Percentiles rank a stretch among this genome's conserved stretches.
Conservation (phyloP, 129 eudicot genomes). For the Lactuca sativa region DNA sequence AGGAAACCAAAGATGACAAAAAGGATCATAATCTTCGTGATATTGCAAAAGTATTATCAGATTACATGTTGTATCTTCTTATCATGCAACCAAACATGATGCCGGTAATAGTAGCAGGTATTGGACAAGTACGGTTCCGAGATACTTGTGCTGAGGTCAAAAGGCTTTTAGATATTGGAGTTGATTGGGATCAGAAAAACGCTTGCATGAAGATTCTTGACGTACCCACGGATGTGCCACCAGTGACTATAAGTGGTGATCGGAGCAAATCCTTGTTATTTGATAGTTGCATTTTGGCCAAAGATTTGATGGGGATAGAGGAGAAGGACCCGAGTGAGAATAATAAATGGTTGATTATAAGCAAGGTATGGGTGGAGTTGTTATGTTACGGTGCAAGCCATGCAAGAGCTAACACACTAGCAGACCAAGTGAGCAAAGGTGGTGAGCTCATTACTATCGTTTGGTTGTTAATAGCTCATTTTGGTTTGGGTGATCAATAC, state of each 20-base stretch:
- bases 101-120: constrained; percentile 56
- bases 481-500: constrained; percentile 56
- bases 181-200: not conserved
- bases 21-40: not conserved
- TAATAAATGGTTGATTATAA: constrained; percentile 42
- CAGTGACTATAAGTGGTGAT: constrained; percentile 44
- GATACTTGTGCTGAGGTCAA: constrained; percentile 60
- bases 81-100: constrained; percentile 63
- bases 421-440: constrained; percentile 52
- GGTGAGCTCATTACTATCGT: constrained; percentile 60
- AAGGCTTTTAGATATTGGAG: constrained; percentile 23
- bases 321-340: not conserved
- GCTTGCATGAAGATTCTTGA: constrained; percentile 32
- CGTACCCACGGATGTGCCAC: constrained; percentile 32
- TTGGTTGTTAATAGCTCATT: constrained; percentile 64
- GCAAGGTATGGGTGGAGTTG: constrained; percentile 63
- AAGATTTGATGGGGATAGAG: constrained; percentile 25
- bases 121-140: constrained; percentile 52
- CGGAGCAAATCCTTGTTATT: constrained; percentile 47
- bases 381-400: constrained; percentile 48
- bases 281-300: constrained; percentile 51
- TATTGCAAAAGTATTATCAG: constrained; percentile 43
- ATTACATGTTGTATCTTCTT: constrained; percentile 70
- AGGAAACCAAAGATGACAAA: not conserved
- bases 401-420: constrained; percentile 42